These are phyloP conservation scores for Coniochaeta sp. DNA, from an alignment of 2,329 filamentous ascomycete genomes.

Conservation along the genomic window DNA sequence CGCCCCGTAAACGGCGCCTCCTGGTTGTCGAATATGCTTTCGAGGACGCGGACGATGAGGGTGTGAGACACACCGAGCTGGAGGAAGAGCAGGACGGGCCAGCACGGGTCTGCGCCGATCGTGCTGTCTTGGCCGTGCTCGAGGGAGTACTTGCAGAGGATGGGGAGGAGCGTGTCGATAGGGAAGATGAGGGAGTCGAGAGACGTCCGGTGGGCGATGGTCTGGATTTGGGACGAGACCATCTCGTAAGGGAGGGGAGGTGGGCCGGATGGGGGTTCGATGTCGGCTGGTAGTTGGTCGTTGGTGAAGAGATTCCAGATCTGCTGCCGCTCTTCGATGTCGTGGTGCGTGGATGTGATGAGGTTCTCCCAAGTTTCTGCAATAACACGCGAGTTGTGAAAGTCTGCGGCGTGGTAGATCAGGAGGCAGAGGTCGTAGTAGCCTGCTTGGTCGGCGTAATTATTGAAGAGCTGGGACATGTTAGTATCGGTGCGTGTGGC, in stretches of 20 bases:
- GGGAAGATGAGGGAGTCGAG: slow-evolving; percentile 63
- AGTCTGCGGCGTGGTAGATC: slow-evolving; percentile 88
- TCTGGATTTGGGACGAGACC: slow-evolving; percentile 56
- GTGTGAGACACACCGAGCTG: slow-evolving; percentile 49
- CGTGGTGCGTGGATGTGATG: slow-evolving; percentile 63
- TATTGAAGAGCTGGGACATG: slow-evolving; percentile 69
- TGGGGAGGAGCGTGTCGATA: slow-evolving; percentile 51
- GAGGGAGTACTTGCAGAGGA: slow-evolving; percentile 56
- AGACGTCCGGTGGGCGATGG: slow-evolving; percentile 58
- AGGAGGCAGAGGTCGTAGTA: slow-evolving; percentile 92
- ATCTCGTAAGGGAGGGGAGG: slow-evolving; percentile 61
- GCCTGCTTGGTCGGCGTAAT: slow-evolving; percentile 75
- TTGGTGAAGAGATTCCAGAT: slow-evolving; percentile 27
- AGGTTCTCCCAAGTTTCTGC: slow-evolving; percentile 77
- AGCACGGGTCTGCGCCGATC: slow-evolving; percentile 48
- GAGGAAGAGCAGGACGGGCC: slow-evolving; percentile 51
- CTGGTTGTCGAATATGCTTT: slow-evolving; percentile 51
- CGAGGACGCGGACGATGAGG: slow-evolving; percentile 48
- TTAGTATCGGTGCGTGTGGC: slow-evolving; percentile 8
- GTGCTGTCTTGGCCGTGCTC: slow-evolving; percentile 51
- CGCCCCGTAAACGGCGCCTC: slow-evolving; percentile 51
- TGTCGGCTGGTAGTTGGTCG: slow-evolving; percentile 30
- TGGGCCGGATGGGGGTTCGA: slow-evolving; percentile 22
- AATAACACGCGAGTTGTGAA: slow-evolving; percentile 82
- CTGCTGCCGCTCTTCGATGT: slow-evolving; percentile 36